A percentile compares a stretch with the other conserved stretches of the same genome.
Conservation (phyloP, 495 filamentous ascomycete species). For the Aspergillus incahuasiensis region DNA sequence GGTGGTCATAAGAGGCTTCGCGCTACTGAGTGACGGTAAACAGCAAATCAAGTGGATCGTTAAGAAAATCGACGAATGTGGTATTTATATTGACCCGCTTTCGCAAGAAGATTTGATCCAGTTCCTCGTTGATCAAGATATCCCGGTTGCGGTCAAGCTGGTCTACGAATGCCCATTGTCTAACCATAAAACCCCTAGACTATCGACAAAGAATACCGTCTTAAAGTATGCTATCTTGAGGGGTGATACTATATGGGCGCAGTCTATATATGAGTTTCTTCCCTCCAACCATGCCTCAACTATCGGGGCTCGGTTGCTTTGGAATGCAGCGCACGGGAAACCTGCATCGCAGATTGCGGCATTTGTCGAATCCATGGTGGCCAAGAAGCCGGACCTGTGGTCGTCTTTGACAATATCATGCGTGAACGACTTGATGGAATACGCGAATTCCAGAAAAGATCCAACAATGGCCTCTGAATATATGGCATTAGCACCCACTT, state of each 20-base stretch:
- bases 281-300: slow-evolving; percentile 46
- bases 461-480: slow-evolving; percentile 71
- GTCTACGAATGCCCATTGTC: slow-evolving; percentile 56
- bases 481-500: slow-evolving; percentile 55
- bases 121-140: slow-evolving; percentile 34
- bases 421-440: slow-evolving; percentile 70
- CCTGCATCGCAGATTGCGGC: slow-evolving; percentile 64
- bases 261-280: slow-evolving; percentile 56
- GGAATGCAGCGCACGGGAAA: slow-evolving; percentile 68
- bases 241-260: slow-evolving; percentile 58
- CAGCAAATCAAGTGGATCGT: slow-evolving; percentile 35
- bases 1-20: slow-evolving; percentile 60
- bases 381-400: slow-evolving; percentile 32
- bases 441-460: slow-evolving; percentile 64
- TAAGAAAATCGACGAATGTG: slow-evolving; percentile 27
- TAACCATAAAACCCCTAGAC: slow-evolving; percentile 32
- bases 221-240: slow-evolving; percentile 55
- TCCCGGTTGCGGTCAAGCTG: slow-evolving; percentile 34
- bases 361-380: slow-evolving; percentile 53
- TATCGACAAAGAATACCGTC: slow-evolving; percentile 44
- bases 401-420: slow-evolving; percentile 58
- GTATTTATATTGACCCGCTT: slow-evolving; percentile 29
- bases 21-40: slow-evolving; percentile 51
- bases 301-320: slow-evolving; percentile 69
- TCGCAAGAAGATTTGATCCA: slow-evolving; percentile 37